Base-by-base conservation (phyloP, 805 yeast genomes). In the Myxozyma kluyveri region DNA sequence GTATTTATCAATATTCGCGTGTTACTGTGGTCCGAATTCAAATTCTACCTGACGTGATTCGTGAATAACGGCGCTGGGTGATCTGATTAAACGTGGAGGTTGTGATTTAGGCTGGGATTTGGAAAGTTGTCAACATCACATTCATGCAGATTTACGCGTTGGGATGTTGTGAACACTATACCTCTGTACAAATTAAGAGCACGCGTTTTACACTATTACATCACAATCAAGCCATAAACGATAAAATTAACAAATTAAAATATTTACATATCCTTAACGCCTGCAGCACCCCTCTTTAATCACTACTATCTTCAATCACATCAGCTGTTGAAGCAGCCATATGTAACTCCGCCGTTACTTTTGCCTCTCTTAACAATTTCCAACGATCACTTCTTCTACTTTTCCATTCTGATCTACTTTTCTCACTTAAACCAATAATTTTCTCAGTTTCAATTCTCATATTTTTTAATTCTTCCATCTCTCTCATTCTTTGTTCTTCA, bases 371-470 rank as follows among this genome's bases (percentile, higher is more conserved):
- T 3, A 53, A 39, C 22, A 29, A 24, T 38, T 35, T n/a, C 42
- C 50, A 14, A 24, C 57, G 39, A 26, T 29, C 31, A 22, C 35
- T 46, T 12, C 53, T 31, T 24, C 58, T 40, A 22, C 21, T 26
- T 4, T 24, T 27, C 57, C 59, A 52, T 18, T 32, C 24, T 22
- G 36, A 27, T 6, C 47, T 45, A 14, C 48, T 19, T 23, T 53
- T 43, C 39, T 27, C 43, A 17, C 47, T 40, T 37, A 31, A 32
- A 22, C 29, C 23, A 4, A 47, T 29, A 35, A 24, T 27, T 19
- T 27, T 21, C 37, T 38, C 48, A 2, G 61, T 58, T 23, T 60
- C 63, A 9, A 23, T 23, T 12, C 58, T 45, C 57, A 61, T 60
- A 32, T 47, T 45, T 24, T 37, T 35, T 4, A 60, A 41, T 19